phyloP scores from a whole-genome alignment of 305 asterid genomes.

The Solanum hybrid region DNA sequence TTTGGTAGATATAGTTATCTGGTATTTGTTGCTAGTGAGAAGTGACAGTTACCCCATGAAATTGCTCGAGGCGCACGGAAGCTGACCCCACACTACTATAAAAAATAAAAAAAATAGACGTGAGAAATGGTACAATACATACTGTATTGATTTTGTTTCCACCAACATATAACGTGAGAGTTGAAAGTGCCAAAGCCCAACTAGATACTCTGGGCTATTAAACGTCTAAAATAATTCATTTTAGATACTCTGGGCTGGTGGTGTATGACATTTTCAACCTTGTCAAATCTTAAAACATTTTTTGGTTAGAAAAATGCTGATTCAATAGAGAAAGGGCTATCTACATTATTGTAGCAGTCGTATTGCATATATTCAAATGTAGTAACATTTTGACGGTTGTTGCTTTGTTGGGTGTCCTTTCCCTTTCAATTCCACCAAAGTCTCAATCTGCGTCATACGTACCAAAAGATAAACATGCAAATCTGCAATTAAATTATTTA shows the following conservation, averaged over 20 bases:
- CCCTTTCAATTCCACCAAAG: neutral
- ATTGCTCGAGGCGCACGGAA: too few relatives aligned
- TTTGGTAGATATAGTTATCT: too few relatives aligned
- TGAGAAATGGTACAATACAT: neutral
- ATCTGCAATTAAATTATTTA: neutral
- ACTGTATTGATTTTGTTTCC: neutral
- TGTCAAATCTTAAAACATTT: neutral
- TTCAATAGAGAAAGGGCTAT: neutral
- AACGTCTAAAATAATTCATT: neutral
- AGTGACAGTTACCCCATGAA: too few relatives aligned
- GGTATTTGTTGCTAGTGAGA: too few relatives aligned
- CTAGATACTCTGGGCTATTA: neutral
- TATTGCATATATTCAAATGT: neutral
- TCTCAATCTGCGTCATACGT: neutral
- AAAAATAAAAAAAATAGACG: too few relatives aligned
- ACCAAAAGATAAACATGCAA: neutral
- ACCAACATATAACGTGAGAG: neutral
- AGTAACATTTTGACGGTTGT: neutral
- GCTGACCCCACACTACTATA: too few relatives aligned
- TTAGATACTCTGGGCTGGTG: neutral
- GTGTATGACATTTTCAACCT: neutral
- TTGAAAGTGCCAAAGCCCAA: neutral
- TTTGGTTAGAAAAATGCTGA: neutral
- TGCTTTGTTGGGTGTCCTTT: neutral
- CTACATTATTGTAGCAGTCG: neutral